A percentile compares a stretch with the other conserved stretches of the same genome.
phyloP scores from a whole-genome alignment of 2,329 filamentous ascomycete species.

The Penicillium sp. region DNA sequence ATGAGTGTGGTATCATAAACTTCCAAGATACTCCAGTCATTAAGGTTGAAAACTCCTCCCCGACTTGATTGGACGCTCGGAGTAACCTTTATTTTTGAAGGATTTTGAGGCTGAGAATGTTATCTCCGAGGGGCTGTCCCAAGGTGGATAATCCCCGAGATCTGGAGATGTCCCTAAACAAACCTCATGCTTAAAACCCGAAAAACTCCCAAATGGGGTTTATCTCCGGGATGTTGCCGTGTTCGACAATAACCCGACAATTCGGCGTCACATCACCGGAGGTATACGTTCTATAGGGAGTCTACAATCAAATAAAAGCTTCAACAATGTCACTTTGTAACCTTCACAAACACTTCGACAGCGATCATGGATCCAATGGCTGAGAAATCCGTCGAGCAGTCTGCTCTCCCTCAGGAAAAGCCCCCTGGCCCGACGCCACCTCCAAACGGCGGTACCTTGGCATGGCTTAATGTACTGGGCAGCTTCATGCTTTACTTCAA shows the following conservation, averaged over 20 bases:
- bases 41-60: too few species aligned
- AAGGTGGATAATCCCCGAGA: not conserved
- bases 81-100: not conserved
- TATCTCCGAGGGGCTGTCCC: not conserved
- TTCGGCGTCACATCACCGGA: too few species aligned
- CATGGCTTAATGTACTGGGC: constrained; percentile 36
- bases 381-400: too few species aligned
- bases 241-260: too few species aligned
- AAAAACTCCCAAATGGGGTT: not conserved
- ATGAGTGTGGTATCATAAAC: too few species aligned
- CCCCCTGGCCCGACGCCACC: not conserved
- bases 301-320: not conserved
- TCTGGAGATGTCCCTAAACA: not conserved
- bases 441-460: constrained; percentile 5
- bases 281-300: too few species aligned
- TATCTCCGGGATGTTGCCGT: not conserved
- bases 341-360: not conserved
- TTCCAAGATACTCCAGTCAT: too few species aligned
- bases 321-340: not conserved
- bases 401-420: not conserved
- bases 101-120: not conserved
- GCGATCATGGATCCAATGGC: not conserved
- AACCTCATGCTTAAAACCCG: not conserved
- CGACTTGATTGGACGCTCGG: not conserved
- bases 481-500: constrained; percentile 37